Evolutionary conservation across 345 rosid genomes (phyloP), one percentile per base, ranked within the genome.

Genomic region (Dimocarpus longan): DNA sequence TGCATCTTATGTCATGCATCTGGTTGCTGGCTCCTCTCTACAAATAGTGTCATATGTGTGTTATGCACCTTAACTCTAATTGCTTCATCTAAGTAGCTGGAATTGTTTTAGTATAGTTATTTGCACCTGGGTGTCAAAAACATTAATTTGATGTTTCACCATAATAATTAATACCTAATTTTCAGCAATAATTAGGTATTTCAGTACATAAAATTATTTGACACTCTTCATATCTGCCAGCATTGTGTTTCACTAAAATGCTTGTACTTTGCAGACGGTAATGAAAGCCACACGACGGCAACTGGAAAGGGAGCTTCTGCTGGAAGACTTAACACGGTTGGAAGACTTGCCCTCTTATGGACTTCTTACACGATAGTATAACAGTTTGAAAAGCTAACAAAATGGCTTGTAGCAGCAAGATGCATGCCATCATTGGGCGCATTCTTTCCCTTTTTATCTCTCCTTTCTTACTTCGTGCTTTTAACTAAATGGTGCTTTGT

Each of bases 241-340:
- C 6, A 32, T 13, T 19, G 16, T 69, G 42, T 56, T 42, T 59
- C 54, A 28, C 32, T 4, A 40, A 44, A 16, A 21, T 68, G 37
- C 15, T 69, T 71, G 32, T 62, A 26, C 26, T 68, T 76, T 70
- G 73, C 87, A 92, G 97, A 90, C 93, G 50, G 94, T 92, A 60
- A 92, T 92, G 97, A 92, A 92, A 80, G 83, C 97, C 39, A 92
- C 97, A 26, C 92, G 98, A 22, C 87, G 98, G 64, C 98, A 94
- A 79, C 75, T 96, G 54, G 99, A 96, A 83, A 91, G 94, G 84
- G 99, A 96, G 86, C 94, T 96, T 22, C 87, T 92, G 83, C 70
- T 87, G 40, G 93, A 93, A 77, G 94, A 94, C 70, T n/a, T 90
- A 42, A 87, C 85, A 63, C 84, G 92, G 39, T 84, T 93, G 32